Evolutionary conservation across 1,284 basidiomycete genomes (phyloP).

Genomic region (Ceratobasidium papillatum): DNA sequence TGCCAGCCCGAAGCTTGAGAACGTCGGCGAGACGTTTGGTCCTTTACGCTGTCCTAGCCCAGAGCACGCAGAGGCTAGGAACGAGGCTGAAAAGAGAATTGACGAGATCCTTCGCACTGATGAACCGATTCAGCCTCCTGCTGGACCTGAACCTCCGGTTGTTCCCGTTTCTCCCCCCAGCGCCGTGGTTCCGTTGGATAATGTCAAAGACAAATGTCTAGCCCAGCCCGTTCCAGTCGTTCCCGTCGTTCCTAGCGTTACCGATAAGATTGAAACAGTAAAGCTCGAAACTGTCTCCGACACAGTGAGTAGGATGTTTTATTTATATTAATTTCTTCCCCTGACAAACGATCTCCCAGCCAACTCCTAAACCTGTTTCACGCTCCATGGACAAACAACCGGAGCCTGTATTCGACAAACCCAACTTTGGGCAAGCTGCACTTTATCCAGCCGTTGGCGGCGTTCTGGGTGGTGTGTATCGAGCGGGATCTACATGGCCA

Average conservation of each 20-base stretch:
- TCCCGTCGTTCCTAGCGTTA: neutral
- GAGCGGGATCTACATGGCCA: neutral
- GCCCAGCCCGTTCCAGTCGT: neutral
- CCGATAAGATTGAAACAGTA: neutral
- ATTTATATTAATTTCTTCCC: neutral
- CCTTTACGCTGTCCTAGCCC: too few relatives aligned
- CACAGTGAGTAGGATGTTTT: neutral
- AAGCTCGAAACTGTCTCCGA: neutral
- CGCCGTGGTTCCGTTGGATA: neutral
- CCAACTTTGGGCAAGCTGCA: neutral
- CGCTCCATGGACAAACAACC: too few relatives aligned
- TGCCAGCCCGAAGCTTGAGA: too few relatives aligned
- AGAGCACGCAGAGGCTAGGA: neutral
- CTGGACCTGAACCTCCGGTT: neutral
- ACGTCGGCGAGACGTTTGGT: too few relatives aligned
- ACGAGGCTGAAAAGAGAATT: neutral
- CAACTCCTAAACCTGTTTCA: neutral
- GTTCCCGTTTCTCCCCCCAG: neutral
- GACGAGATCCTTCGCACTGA: neutral
- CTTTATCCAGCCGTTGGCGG: neutral
- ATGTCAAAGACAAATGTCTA: too few relatives aligned
- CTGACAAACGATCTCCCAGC: neutral
- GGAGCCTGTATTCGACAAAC: neutral
- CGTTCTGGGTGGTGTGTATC: neutral
- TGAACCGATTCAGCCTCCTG: neutral